Percentiles rank a stretch among this genome's conserved stretches.
phyloP scores from a whole-genome alignment of 2,329 filamentous ascomycete genomes.

The Scedosporium apiospermum region DNA sequence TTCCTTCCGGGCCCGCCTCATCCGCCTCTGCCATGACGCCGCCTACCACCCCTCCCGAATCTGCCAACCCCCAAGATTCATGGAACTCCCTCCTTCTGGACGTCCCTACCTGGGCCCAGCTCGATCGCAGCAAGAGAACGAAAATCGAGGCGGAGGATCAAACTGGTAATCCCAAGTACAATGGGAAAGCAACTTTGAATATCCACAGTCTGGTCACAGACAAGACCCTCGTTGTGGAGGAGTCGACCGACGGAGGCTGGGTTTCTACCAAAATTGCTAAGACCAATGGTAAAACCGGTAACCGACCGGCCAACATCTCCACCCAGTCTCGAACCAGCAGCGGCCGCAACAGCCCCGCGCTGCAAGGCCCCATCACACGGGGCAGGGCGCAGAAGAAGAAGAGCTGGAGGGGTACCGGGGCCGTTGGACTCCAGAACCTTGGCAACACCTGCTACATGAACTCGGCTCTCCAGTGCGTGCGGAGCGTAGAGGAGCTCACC shows the following conservation, averaged over 20 bases:
- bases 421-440: slow-evolving; percentile 77
- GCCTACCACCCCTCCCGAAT: slow-evolving; percentile 27
- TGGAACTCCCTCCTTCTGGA: slow-evolving; percentile 36
- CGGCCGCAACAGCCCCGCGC: slow-evolving; percentile 57
- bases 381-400: slow-evolving; percentile 62
- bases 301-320: slow-evolving; percentile 12
- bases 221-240: slow-evolving; percentile 75
- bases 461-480: slow-evolving; percentile 87
- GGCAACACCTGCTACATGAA: slow-evolving; percentile 99
- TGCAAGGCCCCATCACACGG: slow-evolving; percentile 51
- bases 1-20: slow-evolving; percentile 15
- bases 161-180: slow-evolving; percentile 66
- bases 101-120: slow-evolving; percentile 42
- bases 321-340: slow-evolving; percentile 28
- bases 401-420: slow-evolving; percentile 62
- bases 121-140: slow-evolving; percentile 16
- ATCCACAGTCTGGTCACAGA: slow-evolving; percentile 60
- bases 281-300: slow-evolving; percentile 29
- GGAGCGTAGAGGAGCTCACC: slow-evolving; percentile 86
- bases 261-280: slow-evolving; percentile 28
- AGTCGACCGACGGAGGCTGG: slow-evolving; percentile 52
- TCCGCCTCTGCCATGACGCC: slow-evolving; percentile 26
- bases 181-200: slow-evolving; percentile 59
- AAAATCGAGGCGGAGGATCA: slow-evolving; percentile 40
- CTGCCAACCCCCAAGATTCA: slow-evolving; percentile 18